Evolutionary conservation across 2,329 filamentous ascomycete genomes (phyloP).

Genomic region (Colletotrichum higginsianum): DNA sequence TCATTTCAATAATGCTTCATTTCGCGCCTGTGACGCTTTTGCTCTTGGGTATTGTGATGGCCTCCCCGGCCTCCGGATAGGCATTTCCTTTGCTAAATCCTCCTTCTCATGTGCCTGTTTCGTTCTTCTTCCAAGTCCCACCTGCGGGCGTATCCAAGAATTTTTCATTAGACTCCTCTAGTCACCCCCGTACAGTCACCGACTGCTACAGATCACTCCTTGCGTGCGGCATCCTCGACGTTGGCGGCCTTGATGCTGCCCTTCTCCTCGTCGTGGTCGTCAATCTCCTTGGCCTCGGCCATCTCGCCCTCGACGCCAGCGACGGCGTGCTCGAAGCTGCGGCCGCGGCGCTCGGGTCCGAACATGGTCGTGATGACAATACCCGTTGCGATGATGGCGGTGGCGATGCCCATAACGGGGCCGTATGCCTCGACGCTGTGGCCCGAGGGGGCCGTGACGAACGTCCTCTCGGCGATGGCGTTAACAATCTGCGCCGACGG

Average conservation of each 20-base stretch:
- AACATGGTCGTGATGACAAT: conserved; percentile 78
- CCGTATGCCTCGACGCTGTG: conserved; percentile 78
- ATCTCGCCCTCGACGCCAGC: conserved; percentile 52
- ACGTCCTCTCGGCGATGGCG: conserved; percentile 75
- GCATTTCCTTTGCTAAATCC: neutral
- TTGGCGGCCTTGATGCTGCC: conserved; percentile 38
- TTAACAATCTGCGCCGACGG: conserved; percentile 85
- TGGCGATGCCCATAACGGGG: conserved; percentile 81
- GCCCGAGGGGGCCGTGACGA: conserved; percentile 67
- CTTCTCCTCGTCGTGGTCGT: conserved; percentile 52
- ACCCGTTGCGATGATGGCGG: conserved; percentile 80
- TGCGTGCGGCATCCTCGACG: conserved; percentile 31
- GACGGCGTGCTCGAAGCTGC: conserved; percentile 75
- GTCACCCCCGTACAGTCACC: conserved; percentile 19
- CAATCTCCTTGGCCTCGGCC: conserved; percentile 47
- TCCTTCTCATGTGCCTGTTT: conserved; percentile 4
- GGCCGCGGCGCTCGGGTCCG: conserved; percentile 82
- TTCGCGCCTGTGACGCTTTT: conserved; percentile 2
- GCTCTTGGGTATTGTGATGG: conserved; percentile 10
- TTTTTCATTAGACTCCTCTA: neutral
- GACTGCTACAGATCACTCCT: conserved; percentile 10
- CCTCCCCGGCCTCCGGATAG: neutral
- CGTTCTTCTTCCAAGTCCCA: neutral
- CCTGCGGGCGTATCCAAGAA: neutral
- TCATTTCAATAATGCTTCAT: neutral